Base-by-base conservation (phyloP, 345 rosid genomes). In the Luvunga scandens region DNA sequence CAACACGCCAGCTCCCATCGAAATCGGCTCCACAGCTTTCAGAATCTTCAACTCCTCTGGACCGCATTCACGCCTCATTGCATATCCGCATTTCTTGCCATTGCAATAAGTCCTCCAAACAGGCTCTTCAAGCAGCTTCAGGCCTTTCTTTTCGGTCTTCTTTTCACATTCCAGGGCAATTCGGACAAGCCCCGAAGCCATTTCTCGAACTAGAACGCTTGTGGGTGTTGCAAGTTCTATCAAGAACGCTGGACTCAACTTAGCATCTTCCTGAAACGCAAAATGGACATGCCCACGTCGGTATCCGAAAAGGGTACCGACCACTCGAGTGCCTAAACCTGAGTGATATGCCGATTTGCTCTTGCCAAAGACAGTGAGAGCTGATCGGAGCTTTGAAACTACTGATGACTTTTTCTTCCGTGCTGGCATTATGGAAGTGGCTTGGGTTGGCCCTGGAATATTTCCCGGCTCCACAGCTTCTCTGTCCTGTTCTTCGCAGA, bases 1-100 rank as follows among this genome's bases (percentile, higher is more conserved):
- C n/a, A 95, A 79, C 61, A 95, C 99, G 28, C 99, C 99, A 9
- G 98, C 98, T 4, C 99, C 99, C 99, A 93, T 92, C 2, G 99
- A 86, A 2, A 95, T 90, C 9, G 93, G 93, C 61, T 89, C 96
- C 79, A 95, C 91, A 18, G 97, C 90, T 81, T 86, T 86, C 79
- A 95, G 78, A 24, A 95, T 91, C 45, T 80, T 84, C 89, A 89
- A 86, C 73, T 92, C 98, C 56, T 85, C 94, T 14, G 79, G 79
- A 25, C 94, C 92, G 13, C 93, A 89, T 69, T 87, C 94, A 30
- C 89, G 83, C 85, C 84, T 87, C 83, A 87, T 80, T 66, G 96
- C 98, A 66, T 83, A 92, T 77, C 99, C 98, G 45, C 93, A 89
- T 82, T 92, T 93, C 84, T 85, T 91, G 0, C 99, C 98, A 75